phyloP scores from a whole-genome alignment of 148 eudicot species.

The Rhododendron mucronatum region DNA sequence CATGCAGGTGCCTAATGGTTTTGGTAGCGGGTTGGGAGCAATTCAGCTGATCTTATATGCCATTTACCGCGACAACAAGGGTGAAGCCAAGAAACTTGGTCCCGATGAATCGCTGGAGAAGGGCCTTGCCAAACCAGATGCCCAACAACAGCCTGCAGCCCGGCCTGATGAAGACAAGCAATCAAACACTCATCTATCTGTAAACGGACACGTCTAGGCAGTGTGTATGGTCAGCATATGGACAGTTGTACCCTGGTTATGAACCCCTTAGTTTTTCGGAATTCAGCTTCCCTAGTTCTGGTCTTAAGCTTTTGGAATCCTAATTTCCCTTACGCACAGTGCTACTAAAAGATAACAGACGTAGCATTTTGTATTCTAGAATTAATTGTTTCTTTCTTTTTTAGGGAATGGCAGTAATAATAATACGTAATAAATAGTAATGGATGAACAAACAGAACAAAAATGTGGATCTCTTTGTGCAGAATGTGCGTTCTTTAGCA shows the following conservation, averaged over 20 bases:
- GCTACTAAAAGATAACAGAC: neutral
- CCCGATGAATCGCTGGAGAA: slow-evolving; percentile 34
- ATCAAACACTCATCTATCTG: slow-evolving; percentile 1
- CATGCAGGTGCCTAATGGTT: slow-evolving; percentile 69
- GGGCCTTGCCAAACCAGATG: slow-evolving; percentile 21
- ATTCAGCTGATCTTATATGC: slow-evolving; percentile 66
- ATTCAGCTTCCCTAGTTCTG: neutral
- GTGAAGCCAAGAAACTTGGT: slow-evolving; percentile 18
- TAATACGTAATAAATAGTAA: neutral
- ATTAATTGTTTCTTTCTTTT: neutral
- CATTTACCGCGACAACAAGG: slow-evolving; percentile 47
- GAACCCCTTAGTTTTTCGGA: neutral
- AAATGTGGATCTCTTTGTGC: neutral
- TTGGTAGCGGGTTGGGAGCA: slow-evolving; percentile 68
- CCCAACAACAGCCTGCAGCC: neutral
- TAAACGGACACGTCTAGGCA: neutral
- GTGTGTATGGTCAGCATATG: neutral
- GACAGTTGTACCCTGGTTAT: neutral
- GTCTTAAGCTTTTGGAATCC: neutral
- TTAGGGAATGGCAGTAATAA: neutral
- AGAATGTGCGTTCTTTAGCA: neutral
- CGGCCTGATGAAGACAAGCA: neutral
- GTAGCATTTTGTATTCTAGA: neutral
- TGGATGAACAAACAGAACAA: neutral
- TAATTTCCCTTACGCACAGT: neutral